These are phyloP conservation scores for Xylariaceae sp. DNA, from an alignment of 2,329 filamentous ascomycete species.

Conservation along the genomic window DNA sequence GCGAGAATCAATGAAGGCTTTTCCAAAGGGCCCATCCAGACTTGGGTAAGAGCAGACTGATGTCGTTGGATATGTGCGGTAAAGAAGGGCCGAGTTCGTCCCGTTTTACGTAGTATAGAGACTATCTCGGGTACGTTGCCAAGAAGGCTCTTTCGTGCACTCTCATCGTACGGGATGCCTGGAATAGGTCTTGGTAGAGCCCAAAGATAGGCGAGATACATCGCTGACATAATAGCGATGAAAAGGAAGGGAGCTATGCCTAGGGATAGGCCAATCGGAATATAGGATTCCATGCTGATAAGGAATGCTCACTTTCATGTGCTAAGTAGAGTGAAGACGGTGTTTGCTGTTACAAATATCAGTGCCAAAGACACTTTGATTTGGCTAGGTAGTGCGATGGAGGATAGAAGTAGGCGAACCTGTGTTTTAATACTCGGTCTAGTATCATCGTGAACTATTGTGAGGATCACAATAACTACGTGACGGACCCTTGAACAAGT, in stretches of 20 bases:
- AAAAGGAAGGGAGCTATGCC: neutral
- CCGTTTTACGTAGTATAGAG: conserved; percentile 18
- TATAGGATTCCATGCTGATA: conserved; percentile 1
- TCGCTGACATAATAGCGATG: neutral
- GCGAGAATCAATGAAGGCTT: conserved; percentile 42
- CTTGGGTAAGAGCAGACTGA: conserved; percentile 40
- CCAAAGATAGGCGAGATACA: conserved; percentile 27
- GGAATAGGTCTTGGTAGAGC: conserved; percentile 38
- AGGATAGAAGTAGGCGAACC: too few relatives aligned
- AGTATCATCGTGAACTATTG: too few relatives aligned
- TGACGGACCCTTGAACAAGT: too few relatives aligned
- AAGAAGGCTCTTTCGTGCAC: conserved; percentile 26
- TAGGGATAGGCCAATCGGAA: neutral
- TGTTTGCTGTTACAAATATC: neutral
- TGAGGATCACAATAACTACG: too few relatives aligned
- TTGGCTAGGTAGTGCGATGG: too few relatives aligned
- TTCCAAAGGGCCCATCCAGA: conserved; percentile 43
- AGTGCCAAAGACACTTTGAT: too few relatives aligned
- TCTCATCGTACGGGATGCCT: conserved; percentile 39
- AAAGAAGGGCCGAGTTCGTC: conserved; percentile 27
- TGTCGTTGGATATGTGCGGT: conserved; percentile 19
- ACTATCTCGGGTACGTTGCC: conserved; percentile 34
- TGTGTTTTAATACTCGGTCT: neutral
- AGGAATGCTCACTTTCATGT: neutral
- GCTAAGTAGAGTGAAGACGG: neutral